Evolutionary conservation across 2,329 filamentous ascomycete genomes (phyloP).

Genomic region (Neofusicoccum cordaticola): DNA sequence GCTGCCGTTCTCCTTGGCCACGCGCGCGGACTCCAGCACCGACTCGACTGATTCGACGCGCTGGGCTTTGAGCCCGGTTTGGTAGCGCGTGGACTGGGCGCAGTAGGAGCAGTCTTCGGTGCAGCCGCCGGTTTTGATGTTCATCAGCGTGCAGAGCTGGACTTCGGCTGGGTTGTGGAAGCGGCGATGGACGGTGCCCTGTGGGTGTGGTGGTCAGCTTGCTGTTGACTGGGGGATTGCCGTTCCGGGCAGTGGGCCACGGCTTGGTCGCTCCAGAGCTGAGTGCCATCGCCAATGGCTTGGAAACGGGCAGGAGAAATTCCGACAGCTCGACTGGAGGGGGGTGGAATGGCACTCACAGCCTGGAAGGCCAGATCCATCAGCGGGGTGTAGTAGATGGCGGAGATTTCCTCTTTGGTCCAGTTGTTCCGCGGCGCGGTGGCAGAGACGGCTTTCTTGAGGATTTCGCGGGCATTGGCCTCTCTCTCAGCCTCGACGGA

Average conservation of each 20-base stretch:
- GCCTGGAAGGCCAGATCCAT: conserved; percentile 75
- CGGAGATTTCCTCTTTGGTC: conserved; percentile 76
- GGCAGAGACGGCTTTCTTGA: conserved; percentile 57
- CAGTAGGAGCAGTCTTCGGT: conserved; percentile 93
- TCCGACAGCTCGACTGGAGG: background rate
- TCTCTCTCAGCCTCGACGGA: conserved; percentile 8
- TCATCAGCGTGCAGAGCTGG: conserved; percentile 92
- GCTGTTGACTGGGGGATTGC: no score
- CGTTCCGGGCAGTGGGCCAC: background rate
- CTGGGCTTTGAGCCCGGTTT: conserved; percentile 73
- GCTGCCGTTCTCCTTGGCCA: conserved; percentile 78
- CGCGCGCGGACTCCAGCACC: conserved; percentile 73
- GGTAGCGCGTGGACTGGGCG: conserved; percentile 79
- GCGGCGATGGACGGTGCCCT: conserved; percentile 76
- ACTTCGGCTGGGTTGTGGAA: conserved; percentile 83
- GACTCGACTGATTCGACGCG: conserved; percentile 77
- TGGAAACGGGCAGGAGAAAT: background rate
- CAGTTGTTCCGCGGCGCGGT: conserved; percentile 66
- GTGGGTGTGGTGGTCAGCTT: conserved; percentile 3
- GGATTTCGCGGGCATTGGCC: conserved; percentile 22
- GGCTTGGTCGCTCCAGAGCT: background rate
- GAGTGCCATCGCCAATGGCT: background rate
- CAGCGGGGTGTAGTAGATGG: conserved; percentile 78
- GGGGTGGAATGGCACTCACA: conserved; percentile 46
- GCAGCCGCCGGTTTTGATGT: conserved; percentile 93